Base-by-base conservation (phyloP, 805 yeast genomes). In the Myxozyma melibiosi region DNA sequence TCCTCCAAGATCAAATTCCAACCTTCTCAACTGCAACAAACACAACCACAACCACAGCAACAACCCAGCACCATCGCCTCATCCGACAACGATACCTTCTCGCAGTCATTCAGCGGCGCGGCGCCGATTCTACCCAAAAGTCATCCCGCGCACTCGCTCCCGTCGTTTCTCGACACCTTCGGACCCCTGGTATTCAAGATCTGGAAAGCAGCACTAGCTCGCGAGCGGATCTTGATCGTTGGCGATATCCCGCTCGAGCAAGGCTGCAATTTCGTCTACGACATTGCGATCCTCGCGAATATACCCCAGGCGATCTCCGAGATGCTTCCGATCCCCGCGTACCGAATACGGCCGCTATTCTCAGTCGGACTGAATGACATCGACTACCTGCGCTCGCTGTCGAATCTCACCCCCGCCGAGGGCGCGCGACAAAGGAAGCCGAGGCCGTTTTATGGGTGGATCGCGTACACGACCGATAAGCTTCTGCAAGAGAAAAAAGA, bases 181-280 rank as follows among this genome's bases (percentile, higher is more conserved):
- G 91, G 95, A 0, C 91, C 94, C 0, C 71, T 84, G 48, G 73
- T 84, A 1, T 86, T 85, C 66, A 79, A 76, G 38, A 68, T 85
- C 3, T 88, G 85, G 83, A 86, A 84, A 70, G 75, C 82, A 33
- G 79, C 84, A 2, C 70, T 88, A 38, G 66, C 85, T 33, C 73
- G 94, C 18, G 78, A 82, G 56, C 73, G 82, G 35, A 76, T 88
- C 3, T 59, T 88, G 2, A 58, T 85, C 31, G 61, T 69, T 2
- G 67, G 67, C 8, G 54, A 63, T 28, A 52, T 67, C 58, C 47
- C 74, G 20, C 68, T 78, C 11, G 78, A 75, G 42, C 67, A 68
- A 35, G 68, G 74, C 49, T 76, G 83, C 46, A 76, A 82, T 14
- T 81, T 80, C 68, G 76, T 82, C 3, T 86, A 84, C 66, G 73